Base-by-base conservation (phyloP, 108 stramenopile genomes). In the Cyclotella atomus region DNA sequence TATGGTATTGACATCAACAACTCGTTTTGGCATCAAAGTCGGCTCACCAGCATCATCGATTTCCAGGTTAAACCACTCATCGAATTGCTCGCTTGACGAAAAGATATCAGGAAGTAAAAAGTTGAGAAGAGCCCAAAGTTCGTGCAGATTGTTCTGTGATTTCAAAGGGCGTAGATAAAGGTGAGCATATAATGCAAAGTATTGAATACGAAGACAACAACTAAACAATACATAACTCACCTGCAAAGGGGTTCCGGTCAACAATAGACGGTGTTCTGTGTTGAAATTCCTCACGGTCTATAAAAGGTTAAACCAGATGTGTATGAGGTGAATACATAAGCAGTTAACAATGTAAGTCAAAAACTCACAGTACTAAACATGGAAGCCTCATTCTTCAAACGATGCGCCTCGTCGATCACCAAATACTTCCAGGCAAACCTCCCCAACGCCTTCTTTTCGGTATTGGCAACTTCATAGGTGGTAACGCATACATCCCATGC, bases 191-290 rank as follows among this genome's bases (percentile, higher is more conserved):
- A n/a, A n/a, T n/a, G n/a, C n/a, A n/a, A n/a, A n/a, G n/a, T n/a
- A n/a, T n/a, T n/a, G n/a, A n/a, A n/a, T n/a, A n/a, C n/a, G n/a
- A n/a, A n/a, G n/a, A n/a, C n/a, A n/a, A 29, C 15, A 30, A 57
- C 56, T 30, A 15, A 57, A 28, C 56, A 99, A 71, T 79, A 98
- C 97, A 68, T 95, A 79, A 70, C 96, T 96, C 82, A 97, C 98
- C 78, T 99, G 99, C 43, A 99, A 85, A 1, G 99, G 99, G 3
- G 99, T 99, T 68, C 99, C 99, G 0, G 99, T 99, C 35, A 99
- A 83, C 38, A 99, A 86, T 28, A 99, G 82, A 8, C 97, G 90
- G 71, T 97, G 91, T n/a, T 85, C 77, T 36, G 97, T 94, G 16
- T 88, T 84, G 68, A 98, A 88, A 47, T 76, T 86, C 21, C 97